phyloP scores from a whole-genome alignment of 208 protist genomes.

The Plasmodiophora brassicae region DNA sequence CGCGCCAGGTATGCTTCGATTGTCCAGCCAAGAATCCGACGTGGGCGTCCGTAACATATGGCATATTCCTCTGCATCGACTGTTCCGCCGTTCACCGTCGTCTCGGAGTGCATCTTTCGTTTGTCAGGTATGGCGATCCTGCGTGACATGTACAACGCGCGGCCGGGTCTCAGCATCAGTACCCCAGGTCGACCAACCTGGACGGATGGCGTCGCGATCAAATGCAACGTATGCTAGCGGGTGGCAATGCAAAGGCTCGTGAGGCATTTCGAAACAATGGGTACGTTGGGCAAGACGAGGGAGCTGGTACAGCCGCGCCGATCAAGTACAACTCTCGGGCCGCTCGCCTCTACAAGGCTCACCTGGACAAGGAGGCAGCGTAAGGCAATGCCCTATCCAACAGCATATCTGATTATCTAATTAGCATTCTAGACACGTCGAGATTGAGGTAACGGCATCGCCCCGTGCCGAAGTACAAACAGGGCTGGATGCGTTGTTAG shows the following conservation, averaged over 20 bases:
- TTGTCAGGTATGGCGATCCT: constrained; percentile 41
- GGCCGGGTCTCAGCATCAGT: neutral
- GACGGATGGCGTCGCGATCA: constrained; percentile 49
- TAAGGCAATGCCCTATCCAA: too few species aligned
- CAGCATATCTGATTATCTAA: too few species aligned
- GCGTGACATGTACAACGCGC: neutral
- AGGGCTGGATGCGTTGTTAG: too few species aligned
- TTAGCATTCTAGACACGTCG: too few species aligned
- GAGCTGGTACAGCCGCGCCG: neutral
- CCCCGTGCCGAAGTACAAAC: too few species aligned
- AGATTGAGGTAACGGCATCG: too few species aligned
- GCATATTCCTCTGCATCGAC: constrained; percentile 55
- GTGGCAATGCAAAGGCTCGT: constrained; percentile 30
- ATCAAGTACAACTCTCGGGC: constrained; percentile 38
- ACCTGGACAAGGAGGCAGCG: constrained; percentile 38
- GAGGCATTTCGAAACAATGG: constrained; percentile 39
- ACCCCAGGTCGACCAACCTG: constrained; percentile 42
- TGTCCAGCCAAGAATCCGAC: constrained; percentile 52
- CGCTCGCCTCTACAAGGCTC: constrained; percentile 31
- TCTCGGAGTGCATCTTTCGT: constrained; percentile 50
- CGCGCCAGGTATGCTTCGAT: constrained; percentile 49
- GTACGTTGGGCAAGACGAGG: neutral
- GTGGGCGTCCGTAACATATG: constrained; percentile 56
- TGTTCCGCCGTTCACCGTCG: constrained; percentile 52
- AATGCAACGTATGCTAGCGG: constrained; percentile 37